Base-by-base conservation (phyloP, 202 grass and related monocot genomes). In the Carex sylvatica region DNA sequence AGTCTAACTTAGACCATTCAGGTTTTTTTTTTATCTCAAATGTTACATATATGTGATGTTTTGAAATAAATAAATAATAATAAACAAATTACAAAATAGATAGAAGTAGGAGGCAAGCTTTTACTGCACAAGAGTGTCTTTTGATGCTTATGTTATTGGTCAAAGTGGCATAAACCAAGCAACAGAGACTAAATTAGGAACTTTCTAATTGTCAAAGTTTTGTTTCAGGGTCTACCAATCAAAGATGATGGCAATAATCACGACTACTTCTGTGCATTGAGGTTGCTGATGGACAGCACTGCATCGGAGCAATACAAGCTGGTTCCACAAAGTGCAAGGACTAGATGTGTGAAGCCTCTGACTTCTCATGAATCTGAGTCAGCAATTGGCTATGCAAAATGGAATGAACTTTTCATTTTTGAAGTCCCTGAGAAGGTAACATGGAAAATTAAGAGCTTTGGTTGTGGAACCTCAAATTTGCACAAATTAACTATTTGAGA, bases 341-440 rank as follows among this genome's bases (percentile, higher is more conserved):
- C 95, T 74, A 95, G 92, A 91, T 95, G 92, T 72, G 92, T 98
- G 70, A 93, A 87, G 85, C 95, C 95, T 83, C 61, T 87, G 65
- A 80, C 30, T 52, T 56, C n/a, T 55, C 78, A 83, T 79, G 87
- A 81, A 64, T 65, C 42, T 82, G 89, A 85, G 1, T 87, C 79
- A 38, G 38, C 16, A 35, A 58, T 86, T 71, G 84, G 87, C 55
- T 49, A 83, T 90, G 91, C 92, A 77, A 89, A 89, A 75, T 98
- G 95, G 95, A 95, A 98, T 55, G 95, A 98, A 86, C 92, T 93
- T 93, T 98, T 98, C 88, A 93, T 98, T 84, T 98, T 98, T 93
- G 95, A 98, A 93, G 88, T 98, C 79, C 95, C 95, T 52, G 95
- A 93, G 77, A 93, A 95, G 92, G 95, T 87, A 81, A 49, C 23